Base-by-base conservation (phyloP, 2,329 filamentous ascomycete species). In the Microsporum audouinii region DNA sequence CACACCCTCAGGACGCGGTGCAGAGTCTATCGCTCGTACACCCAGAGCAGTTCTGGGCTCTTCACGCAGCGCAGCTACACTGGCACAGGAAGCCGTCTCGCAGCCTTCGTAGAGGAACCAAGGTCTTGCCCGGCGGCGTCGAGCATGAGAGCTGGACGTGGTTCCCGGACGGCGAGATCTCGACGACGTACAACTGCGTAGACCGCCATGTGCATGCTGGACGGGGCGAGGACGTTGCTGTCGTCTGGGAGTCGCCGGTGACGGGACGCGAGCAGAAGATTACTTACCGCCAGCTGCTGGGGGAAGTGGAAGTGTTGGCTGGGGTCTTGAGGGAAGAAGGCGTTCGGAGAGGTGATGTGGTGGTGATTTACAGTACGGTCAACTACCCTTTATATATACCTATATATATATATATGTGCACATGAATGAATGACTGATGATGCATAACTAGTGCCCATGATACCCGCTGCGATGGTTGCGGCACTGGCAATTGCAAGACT, bases 81-180 rank as follows among this genome's bases (percentile, higher is more conserved):
- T 96, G 91, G 91, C 87, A 95, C 74, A 87, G 84, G 69, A 80
- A 82, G 60, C 91, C 91, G 5, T 81, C 81, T 10, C 77, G 80
- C 0, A 82, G 83, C 0, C 80, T 95, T 27, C 76, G 76, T 2
- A 78, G 76, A 43, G 81, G 79, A 23, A 83, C 80, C 56, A 91
- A 88, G 73, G 83, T 78, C 5, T 77, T 94, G 2, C 74, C 78
- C 59, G 70, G 67, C 56, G 85, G 85, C 61, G 75, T 79, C n/a
- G 77, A 78, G 14, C 86, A 95, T 70, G 80, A 84, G 47, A 85
- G 88, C 70, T 96, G 91, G 91, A 83, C 84, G 64, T 97, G 92
- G 92, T 96, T 95, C 67, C 84, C 88, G 0, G 89, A 85, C 64
- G 92, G 91, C 64, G 85, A 94, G 76, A 88, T 97, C 67, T 94